Evolutionary conservation across 2,329 filamentous ascomycete species (phyloP), one percentile per base, ranked within the genome.

Genomic region (Cryphonectria nitschkei): DNA sequence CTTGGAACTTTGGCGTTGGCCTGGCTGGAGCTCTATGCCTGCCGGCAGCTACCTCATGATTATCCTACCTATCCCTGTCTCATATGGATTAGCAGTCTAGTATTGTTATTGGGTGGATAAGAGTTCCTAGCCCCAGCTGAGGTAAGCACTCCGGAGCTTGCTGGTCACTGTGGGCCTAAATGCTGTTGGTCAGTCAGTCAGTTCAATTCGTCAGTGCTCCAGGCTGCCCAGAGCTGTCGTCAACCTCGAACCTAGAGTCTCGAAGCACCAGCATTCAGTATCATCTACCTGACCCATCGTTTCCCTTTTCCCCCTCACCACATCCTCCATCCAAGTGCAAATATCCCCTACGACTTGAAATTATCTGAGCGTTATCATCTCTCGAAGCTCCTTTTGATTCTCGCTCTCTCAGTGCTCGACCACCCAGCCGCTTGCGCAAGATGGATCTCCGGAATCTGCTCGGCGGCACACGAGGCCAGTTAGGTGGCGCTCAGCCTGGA

Each of bases 381-480:
- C 8, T 46, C 43, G 9, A 32, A 22, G 34, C 43, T 52, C 37
- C 5, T 73, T 60, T 67, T 70, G 70, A 72, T 63, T 72, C 73
- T 70, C 68, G 1, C 22, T 72, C 67, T 67, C 74, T 67, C 68
- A 58, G 50, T 71, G 43, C 64, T 67, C 70, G 63, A 70, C 68
- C 70, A 65, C 73, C 65, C 58, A 68, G 69, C 67, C 67, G 68
- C 67, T 63, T 43, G 4, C 39, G 26, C 69, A 85, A 75, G 72
- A 98, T 98, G 95, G 95, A 98, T 80, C 91, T 98, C 82, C 94
- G 93, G 84, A 90, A 92, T 81, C 92, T 98, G 90, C 88, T 98
- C 76, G 91, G 92, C 75, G 92, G 68, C 69, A 70, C 93, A 77
- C 88, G 89, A 76, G 90, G 90, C 76, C 91, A 93, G 85, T 84